Percentiles rank a stretch among this genome's conserved stretches.
Evolutionary conservation across 176 grass and related monocot genomes (phyloP).

Genomic region (Aegilops umbellulata): DNA sequence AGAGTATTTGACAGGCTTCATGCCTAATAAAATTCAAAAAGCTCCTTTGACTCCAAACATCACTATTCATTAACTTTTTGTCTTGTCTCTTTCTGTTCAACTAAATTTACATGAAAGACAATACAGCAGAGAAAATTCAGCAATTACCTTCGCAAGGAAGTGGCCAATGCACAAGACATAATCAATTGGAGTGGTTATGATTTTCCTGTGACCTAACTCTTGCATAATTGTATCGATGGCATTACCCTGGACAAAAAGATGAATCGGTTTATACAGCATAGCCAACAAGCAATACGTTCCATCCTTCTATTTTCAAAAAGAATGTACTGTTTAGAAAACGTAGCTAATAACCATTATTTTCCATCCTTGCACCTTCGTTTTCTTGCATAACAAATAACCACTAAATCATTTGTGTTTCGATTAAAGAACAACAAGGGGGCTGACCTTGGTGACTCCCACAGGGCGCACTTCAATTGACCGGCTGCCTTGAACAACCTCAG

Average conservation of each 20-base stretch:
- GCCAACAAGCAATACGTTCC: not conserved
- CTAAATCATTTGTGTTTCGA: not conserved
- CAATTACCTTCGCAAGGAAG: slow-evolving; percentile 90
- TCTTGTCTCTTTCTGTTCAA: no score
- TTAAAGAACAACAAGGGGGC: not conserved
- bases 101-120: not conserved
- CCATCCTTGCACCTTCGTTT: not conserved
- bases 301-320: not conserved
- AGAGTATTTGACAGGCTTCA: no score
- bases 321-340: not conserved
- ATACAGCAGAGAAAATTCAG: not conserved
- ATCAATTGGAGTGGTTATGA: slow-evolving; percentile 77
- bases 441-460: slow-evolving; percentile 84
- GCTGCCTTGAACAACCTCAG: slow-evolving; percentile 88
- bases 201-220: slow-evolving; percentile 80
- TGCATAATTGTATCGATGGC: slow-evolving; percentile 71
- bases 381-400: not conserved
- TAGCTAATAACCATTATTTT: not conserved
- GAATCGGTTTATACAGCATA: not conserved
- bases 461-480: slow-evolving; percentile 88
- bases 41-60: no score
- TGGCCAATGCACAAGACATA: slow-evolving; percentile 88
- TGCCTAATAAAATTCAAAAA: no score
- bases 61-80: no score
- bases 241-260: slow-evolving; percentile 58